Conservation (phyloP, 192 early-diverging fungal genomes). For the Dimargaris xerosporica region DNA sequence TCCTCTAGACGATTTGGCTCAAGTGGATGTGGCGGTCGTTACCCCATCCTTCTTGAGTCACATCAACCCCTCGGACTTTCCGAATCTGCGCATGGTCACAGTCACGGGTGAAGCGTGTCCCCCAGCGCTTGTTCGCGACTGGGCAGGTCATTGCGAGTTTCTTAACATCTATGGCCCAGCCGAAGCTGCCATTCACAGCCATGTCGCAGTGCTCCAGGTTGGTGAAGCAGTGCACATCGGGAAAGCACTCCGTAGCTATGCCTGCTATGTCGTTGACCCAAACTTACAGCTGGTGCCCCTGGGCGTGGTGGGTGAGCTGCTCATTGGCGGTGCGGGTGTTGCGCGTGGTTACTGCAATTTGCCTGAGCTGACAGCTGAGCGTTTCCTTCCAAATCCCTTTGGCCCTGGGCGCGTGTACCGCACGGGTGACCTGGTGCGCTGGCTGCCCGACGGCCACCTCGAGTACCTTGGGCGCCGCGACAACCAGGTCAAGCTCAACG, state of each 20-base stretch:
- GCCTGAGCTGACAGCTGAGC: slow-evolving; percentile 17
- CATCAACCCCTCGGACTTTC: not conserved
- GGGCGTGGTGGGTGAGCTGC: slow-evolving; percentile 21
- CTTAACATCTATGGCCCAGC: not conserved
- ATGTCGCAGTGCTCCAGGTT: not conserved
- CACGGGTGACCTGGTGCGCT: slow-evolving; percentile 20
- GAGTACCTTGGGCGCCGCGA: slow-evolving; percentile 21
- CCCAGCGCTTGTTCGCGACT: not conserved
- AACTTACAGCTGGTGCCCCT: slow-evolving; percentile 14
- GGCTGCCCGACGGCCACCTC: slow-evolving; percentile 19
- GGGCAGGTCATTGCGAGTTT: not conserved
- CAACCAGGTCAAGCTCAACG: slow-evolving; percentile 24
- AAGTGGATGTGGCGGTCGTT: too few relatives aligned
- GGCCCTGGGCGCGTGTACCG: slow-evolving; percentile 16
- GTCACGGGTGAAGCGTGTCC: not conserved
- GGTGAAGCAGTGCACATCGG: slow-evolving; percentile 16
- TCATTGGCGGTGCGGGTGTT: slow-evolving; percentile 18
- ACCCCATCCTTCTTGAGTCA: not conserved
- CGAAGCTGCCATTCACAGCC: not conserved
- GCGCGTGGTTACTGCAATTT: slow-evolving; percentile 21
- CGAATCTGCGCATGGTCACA: not conserved
- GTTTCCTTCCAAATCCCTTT: slow-evolving; percentile 25
- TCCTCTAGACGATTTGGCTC: not conserved
- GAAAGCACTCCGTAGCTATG: slow-evolving; percentile 16
- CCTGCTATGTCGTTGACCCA: slow-evolving; percentile 18